Evolutionary conservation across 176 grass and related monocot species (phyloP).

Genomic region (Musa schizocarpa): DNA sequence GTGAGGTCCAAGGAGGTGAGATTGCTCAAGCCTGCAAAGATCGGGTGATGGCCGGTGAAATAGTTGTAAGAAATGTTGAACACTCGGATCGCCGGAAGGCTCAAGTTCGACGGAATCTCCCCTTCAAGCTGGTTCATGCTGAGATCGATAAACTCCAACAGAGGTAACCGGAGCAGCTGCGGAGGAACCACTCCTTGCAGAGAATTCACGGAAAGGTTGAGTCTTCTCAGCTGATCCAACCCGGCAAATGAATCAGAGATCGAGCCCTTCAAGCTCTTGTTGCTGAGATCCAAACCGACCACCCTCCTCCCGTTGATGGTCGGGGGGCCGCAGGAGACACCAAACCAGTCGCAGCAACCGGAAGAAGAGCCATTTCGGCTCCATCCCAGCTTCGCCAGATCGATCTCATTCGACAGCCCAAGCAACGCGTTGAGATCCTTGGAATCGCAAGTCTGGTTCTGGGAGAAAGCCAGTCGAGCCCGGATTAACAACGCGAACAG

Average conservation of each 20-base stretch:
- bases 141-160: constrained; percentile 54
- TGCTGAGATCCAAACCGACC: constrained; percentile 53
- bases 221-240: constrained; percentile 32
- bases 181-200: constrained; percentile 28
- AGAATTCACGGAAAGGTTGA: constrained; percentile 62
- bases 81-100: constrained; percentile 37
- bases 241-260: constrained; percentile 37
- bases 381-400: constrained; percentile 40
- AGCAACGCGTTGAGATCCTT: constrained; percentile 43
- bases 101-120: constrained; percentile 21
- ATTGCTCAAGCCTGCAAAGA: constrained; percentile 34
- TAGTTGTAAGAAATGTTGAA: constrained; percentile 70
- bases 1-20: constrained; percentile 47
- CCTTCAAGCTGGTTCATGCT: constrained; percentile 57
- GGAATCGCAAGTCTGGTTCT: constrained; percentile 35
- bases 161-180: constrained; percentile 27
- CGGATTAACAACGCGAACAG: background rate
- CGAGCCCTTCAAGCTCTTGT: constrained; percentile 41
- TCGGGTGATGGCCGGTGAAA: constrained; percentile 50
- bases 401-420: constrained; percentile 29
- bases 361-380: constrained; percentile 17
- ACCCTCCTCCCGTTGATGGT: constrained; percentile 26
- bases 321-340: constrained; percentile 38
- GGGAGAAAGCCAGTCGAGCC: constrained; percentile 1
- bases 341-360: constrained; percentile 64